Percentiles rank a stretch among this genome's conserved stretches.
phyloP scores from a whole-genome alignment of 306 rosid species.

The Lablab purpureus region DNA sequence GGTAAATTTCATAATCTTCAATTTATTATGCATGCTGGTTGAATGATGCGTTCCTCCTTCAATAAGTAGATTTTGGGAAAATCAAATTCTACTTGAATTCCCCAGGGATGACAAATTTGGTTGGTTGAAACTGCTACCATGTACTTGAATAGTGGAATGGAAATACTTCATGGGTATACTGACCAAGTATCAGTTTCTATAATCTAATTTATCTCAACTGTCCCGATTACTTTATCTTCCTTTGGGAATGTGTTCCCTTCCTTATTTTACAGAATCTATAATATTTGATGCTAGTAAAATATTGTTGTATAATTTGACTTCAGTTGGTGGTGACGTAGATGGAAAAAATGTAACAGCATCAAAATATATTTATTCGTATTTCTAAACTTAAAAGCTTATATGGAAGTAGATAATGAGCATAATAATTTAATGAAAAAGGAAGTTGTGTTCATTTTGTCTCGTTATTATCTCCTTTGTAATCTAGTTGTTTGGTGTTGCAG shows the following conservation, averaged over 20 bases:
- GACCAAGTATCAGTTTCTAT: constrained; percentile 7
- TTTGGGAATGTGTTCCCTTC: constrained; percentile 1
- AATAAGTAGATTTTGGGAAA: constrained; percentile 25
- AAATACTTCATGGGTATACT: constrained; percentile 8
- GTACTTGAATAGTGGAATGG: constrained; percentile 30
- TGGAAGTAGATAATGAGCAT: constrained; percentile 35
- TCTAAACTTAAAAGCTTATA: constrained; percentile 28
- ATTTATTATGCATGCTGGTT: constrained; percentile 26
- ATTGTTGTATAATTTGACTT: constrained; percentile 23
- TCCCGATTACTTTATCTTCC: constrained; percentile 26
- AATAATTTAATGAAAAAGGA: constrained; percentile 28
- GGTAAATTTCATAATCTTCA: constrained; percentile 32
- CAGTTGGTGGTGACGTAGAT: constrained; percentile 24
- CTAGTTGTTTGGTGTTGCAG: constrained; percentile 27
- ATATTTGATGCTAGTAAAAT: constrained; percentile 31
- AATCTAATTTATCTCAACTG: constrained; percentile 26
- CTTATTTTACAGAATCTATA: constrained; percentile 17
- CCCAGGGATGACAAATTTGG: constrained; percentile 17
- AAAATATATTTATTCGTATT: constrained; percentile 16
- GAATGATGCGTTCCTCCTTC: constrained; percentile 32
- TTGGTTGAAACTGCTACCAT: constrained; percentile 25
- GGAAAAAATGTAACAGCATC: constrained; percentile 1
- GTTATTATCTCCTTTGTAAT: constrained; percentile 22
- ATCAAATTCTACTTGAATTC: constrained; percentile 11
- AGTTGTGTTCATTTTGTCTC: constrained; percentile 15